A percentile compares a stretch with the other conserved stretches of the same genome.
These are phyloP conservation scores for bread wheat (Triticum aestivum) DNA, from an alignment of 176 grass and related monocot genomes.

Conservation along the genomic window DNA sequence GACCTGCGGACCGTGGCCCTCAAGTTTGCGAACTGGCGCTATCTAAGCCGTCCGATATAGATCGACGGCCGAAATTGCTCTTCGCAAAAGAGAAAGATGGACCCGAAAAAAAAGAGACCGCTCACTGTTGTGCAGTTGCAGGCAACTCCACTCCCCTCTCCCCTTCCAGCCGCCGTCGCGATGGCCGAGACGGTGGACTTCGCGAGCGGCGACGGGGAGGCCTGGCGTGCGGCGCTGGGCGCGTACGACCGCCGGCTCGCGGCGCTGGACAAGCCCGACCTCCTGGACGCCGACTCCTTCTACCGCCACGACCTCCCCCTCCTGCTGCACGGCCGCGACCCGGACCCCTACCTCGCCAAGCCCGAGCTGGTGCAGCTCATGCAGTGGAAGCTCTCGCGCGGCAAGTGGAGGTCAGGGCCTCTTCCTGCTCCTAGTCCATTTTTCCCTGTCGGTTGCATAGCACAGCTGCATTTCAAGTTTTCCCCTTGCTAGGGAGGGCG, in stretches of 20 bases:
- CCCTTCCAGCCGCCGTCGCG: not conserved
- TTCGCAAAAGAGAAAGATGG: not conserved
- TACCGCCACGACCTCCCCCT: slow-evolving; percentile 72
- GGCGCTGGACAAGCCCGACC: slow-evolving; percentile 63
- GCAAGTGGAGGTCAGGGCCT: slow-evolving; percentile 70
- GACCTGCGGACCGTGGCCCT: not conserved
- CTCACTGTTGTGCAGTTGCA: not conserved
- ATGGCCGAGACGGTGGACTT: slow-evolving; percentile 63
- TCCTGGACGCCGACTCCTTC: slow-evolving; percentile 61
- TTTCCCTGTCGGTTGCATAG: not conserved
- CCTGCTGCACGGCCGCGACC: slow-evolving; percentile 54
- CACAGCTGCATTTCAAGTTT: not conserved
- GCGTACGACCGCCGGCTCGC: slow-evolving; percentile 54
- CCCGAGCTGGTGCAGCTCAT: slow-evolving; percentile 77
- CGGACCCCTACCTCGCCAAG: slow-evolving; percentile 63
- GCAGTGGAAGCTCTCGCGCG: slow-evolving; percentile 92
- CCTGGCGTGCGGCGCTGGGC: slow-evolving; percentile 59
- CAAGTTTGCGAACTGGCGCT: not conserved
- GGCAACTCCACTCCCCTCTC: not conserved
- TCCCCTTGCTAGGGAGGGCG: not conserved
- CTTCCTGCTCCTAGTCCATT: not conserved
- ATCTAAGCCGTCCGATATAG: not conserved
- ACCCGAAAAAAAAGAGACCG: too few relatives aligned
- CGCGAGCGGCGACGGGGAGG: slow-evolving; percentile 47
- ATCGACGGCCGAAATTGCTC: too few relatives aligned